Evolutionary conservation across 495 filamentous ascomycete genomes (phyloP), one percentile per base, ranked within the genome.

Genomic region (Saxophila tyrrhenica): DNA sequence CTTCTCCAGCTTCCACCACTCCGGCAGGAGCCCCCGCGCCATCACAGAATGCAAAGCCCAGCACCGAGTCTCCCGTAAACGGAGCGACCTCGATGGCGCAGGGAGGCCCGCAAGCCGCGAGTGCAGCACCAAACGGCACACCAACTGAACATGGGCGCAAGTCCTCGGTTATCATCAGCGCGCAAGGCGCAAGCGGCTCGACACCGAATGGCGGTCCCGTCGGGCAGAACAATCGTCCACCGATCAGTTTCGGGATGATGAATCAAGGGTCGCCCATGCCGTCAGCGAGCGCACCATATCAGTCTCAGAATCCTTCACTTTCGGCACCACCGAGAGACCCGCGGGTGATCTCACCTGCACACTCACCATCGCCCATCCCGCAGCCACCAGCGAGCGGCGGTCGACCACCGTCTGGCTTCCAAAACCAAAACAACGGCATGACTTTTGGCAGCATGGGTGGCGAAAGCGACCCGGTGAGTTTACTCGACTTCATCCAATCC

Each of bases 281-380:
- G 64, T n/a, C 69, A 68, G 63, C 73, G 57, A 56, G 52, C 55
- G 47, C 29, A 16, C 55, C 59, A 49, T 56, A 52, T 19, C 68
- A 73, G 45, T 69, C 70, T 19, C 68, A 73, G 54, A 56, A 47
- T 25, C 75, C 81, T 24, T 78, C 73, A 48, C 77, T 89, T 20
- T 78, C 85, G 25, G 59, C 68, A 21, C 65, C 67, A 22, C 32
- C 42, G 8, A 44, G 53, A 29, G 63, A 72, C 50, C 69, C 69
- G 50, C 67, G 68, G 59, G 78, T 86, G 20, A 80, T 84, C 52
- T 82, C 84, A 39, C 72, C 74, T 62, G 72, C 67, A 25, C 82
- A 84, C 64, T 95, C 90, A 15, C 90, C 90, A 2, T 87, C 85
- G 20, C 90, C 90, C 5, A 96, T 96, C 50, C 89, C 89, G 19